Percentiles rank a stretch among this genome's conserved stretches.
phyloP scores from a whole-genome alignment of 2,329 filamentous ascomycete species.

The Fusarium decemcellulare region DNA sequence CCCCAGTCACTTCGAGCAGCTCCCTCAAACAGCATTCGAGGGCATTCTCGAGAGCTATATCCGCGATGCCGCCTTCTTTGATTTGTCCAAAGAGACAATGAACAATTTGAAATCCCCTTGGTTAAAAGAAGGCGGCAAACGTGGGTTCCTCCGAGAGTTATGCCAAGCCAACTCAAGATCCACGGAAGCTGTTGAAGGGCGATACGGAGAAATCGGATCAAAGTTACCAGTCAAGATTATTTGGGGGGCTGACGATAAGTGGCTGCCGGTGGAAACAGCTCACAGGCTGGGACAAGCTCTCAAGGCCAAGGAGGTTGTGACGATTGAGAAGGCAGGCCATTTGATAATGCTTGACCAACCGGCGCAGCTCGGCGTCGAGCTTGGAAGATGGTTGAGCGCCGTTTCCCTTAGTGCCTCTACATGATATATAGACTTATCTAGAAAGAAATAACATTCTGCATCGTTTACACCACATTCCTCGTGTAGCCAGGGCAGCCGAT shows the following conservation, averaged over 20 bases:
- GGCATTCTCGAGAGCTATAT: constrained; percentile 58
- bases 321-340: constrained; percentile 57
- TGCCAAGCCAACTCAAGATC: constrained; percentile 45
- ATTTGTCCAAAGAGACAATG: constrained; percentile 50
- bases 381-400: constrained; percentile 50
- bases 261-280: constrained; percentile 59
- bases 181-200: constrained; percentile 52
- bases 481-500: no score
- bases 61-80: constrained; percentile 52
- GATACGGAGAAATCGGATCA: constrained; percentile 53
- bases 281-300: constrained; percentile 45
- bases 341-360: constrained; percentile 60
- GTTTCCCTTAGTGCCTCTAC: neutral
- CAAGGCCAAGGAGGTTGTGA: constrained; percentile 50
- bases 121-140: constrained; percentile 48
- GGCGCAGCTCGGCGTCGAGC: constrained; percentile 55
- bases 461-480: no score
- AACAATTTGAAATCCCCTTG: constrained; percentile 55
- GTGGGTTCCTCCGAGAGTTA: constrained; percentile 58
- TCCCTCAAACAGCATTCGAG: constrained; percentile 53
- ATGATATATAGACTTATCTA: neutral
- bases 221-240: constrained; percentile 57
- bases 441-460: no score
- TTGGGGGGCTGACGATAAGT: constrained; percentile 60
- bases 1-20: constrained; percentile 51